phyloP scores from a whole-genome alignment of 805 yeast species.

The Barnettozyma sucrosica region DNA sequence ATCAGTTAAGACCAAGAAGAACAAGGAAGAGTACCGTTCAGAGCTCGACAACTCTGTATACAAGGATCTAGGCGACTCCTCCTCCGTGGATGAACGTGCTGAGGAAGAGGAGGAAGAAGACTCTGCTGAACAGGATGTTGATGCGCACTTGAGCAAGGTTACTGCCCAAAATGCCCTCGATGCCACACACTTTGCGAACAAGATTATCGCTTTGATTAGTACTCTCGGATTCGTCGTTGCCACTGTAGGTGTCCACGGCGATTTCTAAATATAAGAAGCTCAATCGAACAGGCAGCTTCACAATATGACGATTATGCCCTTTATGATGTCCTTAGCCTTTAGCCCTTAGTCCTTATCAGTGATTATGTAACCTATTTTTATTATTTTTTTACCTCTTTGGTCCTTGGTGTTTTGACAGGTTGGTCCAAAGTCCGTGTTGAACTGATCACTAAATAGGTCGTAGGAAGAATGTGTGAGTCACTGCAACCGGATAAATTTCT shows the following conservation, averaged over 20 bases:
- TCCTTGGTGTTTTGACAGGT: background rate
- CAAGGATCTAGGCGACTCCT: conserved; percentile 33
- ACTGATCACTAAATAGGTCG: too few species aligned
- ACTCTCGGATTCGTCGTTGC: conserved; percentile 44
- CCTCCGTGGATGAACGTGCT: conserved; percentile 13
- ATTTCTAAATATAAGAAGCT: conserved; percentile 22
- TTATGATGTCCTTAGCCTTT: too few species aligned
- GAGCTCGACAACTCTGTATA: conserved; percentile 42
- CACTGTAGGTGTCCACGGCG: conserved; percentile 54
- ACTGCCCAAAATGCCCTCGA: conserved; percentile 30
- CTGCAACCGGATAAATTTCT: background rate
- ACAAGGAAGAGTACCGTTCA: conserved; percentile 30
- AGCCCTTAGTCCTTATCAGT: background rate
- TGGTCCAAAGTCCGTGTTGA: background rate
- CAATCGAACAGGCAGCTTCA: background rate
- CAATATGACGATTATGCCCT: background rate
- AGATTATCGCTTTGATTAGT: conserved; percentile 36
- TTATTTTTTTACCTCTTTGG: too few species aligned
- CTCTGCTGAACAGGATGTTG: conserved; percentile 35
- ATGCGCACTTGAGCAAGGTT: conserved; percentile 36
- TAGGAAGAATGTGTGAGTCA: background rate
- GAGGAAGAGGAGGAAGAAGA: conserved; percentile 22
- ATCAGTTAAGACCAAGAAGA: conserved; percentile 8
- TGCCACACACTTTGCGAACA: conserved; percentile 32
- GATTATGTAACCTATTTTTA: background rate